Base-by-base conservation (phyloP, 352 stramenopile species). In the Peronospora destructor region DNA sequence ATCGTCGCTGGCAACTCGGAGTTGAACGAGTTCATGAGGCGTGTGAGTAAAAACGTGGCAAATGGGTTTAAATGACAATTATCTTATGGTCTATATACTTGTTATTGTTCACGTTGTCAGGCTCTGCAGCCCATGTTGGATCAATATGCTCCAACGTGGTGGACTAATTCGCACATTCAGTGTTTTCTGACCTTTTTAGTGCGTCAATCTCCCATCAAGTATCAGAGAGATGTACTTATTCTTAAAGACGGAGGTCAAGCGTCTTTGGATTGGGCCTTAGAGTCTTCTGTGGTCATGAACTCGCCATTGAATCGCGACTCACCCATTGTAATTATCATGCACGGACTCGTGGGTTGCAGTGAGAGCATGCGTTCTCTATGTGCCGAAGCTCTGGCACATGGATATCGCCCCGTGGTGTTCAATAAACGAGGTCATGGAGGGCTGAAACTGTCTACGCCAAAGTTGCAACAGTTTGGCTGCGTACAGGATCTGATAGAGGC, bases 341-440 rank as follows among this genome's bases (percentile, higher is more conserved):
- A 87, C 46, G 76, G 77, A 23, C 66, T 88, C 40, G 85, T 81
- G 0, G 73, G 80, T 13, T 83, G 76, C 58, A 87, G 73, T 50
- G 40, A 57, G 23, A 77, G 54, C 46, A 86, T 85, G 74, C 65
- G 68, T 5, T 78, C 67, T 34, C 60, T 86, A 6, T 87, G 76
- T 54, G 71, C 73, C 6, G 75, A 85, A 38, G 80, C 80, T 11
- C 45, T 87, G 19, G 19, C 39, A 2, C 59, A 71, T 21, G 81
- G 81, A 6, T 90, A 86, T 61, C 74, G 81, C 2, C 78, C 81
- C 4, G 81, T 92, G 6, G 81, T 87, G 16, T 92, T 90, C 48
- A 92, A 90, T 59, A 92, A 92, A 64, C 71, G 81, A 41, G 81
- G 81, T 8, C 81, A 92, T 26, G 81, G 81, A 17, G 76, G 77